Evolutionary conservation across 2,329 filamentous ascomycete genomes (phyloP), one percentile per base, ranked within the genome.

Genomic region (Lachnellula arida): DNA sequence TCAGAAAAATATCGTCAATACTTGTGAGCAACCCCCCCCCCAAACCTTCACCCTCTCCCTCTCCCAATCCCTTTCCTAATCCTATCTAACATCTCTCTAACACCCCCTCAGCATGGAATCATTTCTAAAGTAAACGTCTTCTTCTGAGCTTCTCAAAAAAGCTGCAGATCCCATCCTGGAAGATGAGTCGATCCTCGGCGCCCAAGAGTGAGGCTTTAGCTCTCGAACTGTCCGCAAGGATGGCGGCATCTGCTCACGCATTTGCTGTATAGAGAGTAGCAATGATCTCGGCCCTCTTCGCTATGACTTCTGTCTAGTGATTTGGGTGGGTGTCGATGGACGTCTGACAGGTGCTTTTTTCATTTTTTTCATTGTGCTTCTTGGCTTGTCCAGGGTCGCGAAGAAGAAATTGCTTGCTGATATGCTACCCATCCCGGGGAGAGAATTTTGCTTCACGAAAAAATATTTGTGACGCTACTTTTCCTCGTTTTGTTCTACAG

Each of bases 71-170:
- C 19, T 19, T 2, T 19, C 19, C 19, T 2, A 19, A 19, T 19
- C 2, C 19, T 19, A 19, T 19, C 19, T 19, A 19, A 19, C 19
- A 19, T 1, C 35, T n/a, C 2, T 2, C 55, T 54, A 50, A 54
- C 22, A 25, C 9, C 25, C 32, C 19, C 32, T 5, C 17, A 51
- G 48, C 60, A 65, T 65, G 91, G 89, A 92, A 93, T 93, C 89
- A 90, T 89, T 95, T 96, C 88, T 96, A 92, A 91, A 96, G 91
- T 92, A 86, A 81, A 89, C 85, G 85, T 91, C 88, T 82, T 81
- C 81, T 85, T 90, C 89, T 94, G 87, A 90, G 85, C 87, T 93
- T 84, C 85, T 84, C 82, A 91, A 82, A 88, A 81, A 81, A 96
- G 91, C 89, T 84, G 91, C 88, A 93, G 87, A 91, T 37, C 85